Evolutionary conservation across 2,329 filamentous ascomycete genomes (phyloP).

Genomic region (Teratosphaeria destructans): DNA sequence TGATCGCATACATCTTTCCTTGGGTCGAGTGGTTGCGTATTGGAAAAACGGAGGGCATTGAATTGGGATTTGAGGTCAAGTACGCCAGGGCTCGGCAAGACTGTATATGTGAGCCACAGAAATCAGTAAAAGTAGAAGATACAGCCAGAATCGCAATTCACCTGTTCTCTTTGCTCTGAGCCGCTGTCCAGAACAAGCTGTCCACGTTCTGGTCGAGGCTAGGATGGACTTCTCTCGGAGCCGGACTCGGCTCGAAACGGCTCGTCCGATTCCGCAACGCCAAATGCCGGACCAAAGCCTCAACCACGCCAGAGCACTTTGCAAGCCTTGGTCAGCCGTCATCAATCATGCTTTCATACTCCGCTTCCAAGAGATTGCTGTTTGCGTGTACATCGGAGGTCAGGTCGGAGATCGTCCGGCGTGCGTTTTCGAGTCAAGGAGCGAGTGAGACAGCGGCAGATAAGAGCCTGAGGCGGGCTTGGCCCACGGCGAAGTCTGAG

Average conservation of each 20-base stretch:
- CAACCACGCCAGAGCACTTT: neutral
- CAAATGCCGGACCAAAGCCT: neutral
- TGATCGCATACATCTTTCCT: neutral
- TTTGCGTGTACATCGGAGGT: slow-evolving; percentile 3
- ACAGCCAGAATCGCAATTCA: neutral
- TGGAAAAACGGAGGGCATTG: neutral
- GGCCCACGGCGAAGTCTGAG: neutral
- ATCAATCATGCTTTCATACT: neutral
- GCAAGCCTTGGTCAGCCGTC: neutral
- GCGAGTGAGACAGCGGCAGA: neutral
- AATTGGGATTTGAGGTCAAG: neutral
- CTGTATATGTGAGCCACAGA: neutral
- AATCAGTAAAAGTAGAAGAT: neutral
- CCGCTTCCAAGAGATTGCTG: neutral
- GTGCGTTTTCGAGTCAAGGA: neutral
- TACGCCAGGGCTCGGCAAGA: neutral
- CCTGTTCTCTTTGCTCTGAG: neutral
- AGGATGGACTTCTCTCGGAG: neutral
- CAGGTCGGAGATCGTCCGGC: slow-evolving; percentile 8
- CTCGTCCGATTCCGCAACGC: neutral
- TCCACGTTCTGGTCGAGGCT: neutral
- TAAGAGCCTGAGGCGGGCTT: neutral
- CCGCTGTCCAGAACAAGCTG: neutral
- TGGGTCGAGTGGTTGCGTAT: neutral
- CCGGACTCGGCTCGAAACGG: neutral